Evolutionary conservation across 2,329 filamentous ascomycete genomes (phyloP), one percentile per base, ranked within the genome.

Genomic region (Aureobasidium mangrovei): DNA sequence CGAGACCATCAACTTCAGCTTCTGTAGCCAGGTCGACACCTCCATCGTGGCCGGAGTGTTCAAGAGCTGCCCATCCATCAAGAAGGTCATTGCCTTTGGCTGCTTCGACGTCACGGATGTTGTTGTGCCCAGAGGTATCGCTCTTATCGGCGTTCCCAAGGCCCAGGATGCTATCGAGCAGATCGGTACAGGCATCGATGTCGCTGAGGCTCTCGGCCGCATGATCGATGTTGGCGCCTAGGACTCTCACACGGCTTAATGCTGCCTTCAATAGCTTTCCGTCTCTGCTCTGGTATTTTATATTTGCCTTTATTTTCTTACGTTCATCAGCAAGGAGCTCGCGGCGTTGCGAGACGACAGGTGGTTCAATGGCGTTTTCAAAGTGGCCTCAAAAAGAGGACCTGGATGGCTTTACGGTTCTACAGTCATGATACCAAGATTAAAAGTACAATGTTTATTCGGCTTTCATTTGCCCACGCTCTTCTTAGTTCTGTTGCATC

Each of bases 1-100:
- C 33, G 73, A 74, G 57, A 79, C 85, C 55, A 73, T 95, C 41
- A 89, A 82, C 4, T 72, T 81, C 28, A 76, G 70, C 64, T 80
- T 82, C 60, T 81, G 76, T 65, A 81, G 79, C 58, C 72, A 73
- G 0, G 63, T 74, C 2, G 71, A 81, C 56, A 78, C 77, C 0
- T 77, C 77, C 0, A 72, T 77, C 0, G 74, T 81, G 54, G 75
- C 77, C 2, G 72, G 77, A 7, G 66, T 77, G n/a, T 76, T 75
- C 60, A 64, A 74, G 56, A 72, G 68, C 44, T 70, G 76, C 51
- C 74, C 72, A 1, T 62, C 72, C 1, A 60, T 80, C 24, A 72
- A 76, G 48, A 74, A 80, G 65, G 63, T 84, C 29, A 77, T 81
- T 4, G 77, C 79, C 2, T 84, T 85, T 67, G 80, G 77, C 4